These are phyloP conservation scores for Phytophthora sojae DNA, from an alignment of 352 stramenopile species.

Conservation along the genomic window DNA sequence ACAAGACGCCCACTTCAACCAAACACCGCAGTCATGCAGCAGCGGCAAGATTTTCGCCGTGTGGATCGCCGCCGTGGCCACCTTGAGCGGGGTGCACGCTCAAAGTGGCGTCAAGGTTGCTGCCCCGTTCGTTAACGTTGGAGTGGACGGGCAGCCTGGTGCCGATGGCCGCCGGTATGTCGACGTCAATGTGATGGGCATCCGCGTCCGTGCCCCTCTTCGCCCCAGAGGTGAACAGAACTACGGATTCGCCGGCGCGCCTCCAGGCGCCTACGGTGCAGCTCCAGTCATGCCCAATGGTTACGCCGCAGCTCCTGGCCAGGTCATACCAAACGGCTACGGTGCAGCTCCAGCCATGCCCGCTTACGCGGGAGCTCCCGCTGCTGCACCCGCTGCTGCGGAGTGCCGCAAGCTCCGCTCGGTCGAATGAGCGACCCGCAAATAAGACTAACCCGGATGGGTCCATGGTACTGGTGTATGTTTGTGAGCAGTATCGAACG, in stretches of 20 bases:
- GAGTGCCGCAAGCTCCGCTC: neutral
- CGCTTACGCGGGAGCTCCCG: neutral
- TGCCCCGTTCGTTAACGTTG: neutral
- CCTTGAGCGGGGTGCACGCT: conserved; percentile 6
- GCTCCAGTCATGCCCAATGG: too few relatives aligned
- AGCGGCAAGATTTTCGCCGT: conserved; percentile 19
- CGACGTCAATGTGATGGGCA: too few relatives aligned
- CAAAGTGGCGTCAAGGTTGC: conserved; percentile 2
- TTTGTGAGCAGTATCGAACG: neutral
- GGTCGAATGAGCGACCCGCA: neutral
- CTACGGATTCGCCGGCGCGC: too few relatives aligned
- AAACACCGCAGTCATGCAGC: conserved; percentile 10
- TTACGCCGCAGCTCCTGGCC: neutral
- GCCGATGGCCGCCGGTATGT: too few relatives aligned
- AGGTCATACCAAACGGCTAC: neutral
- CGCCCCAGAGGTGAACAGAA: too few relatives aligned
- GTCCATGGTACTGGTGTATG: neutral
- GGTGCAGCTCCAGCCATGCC: neutral
- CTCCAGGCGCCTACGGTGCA: too few relatives aligned
- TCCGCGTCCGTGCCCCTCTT: too few relatives aligned
- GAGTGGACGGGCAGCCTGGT: too few relatives aligned
- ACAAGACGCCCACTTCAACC: too few relatives aligned
- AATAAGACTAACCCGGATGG: neutral
- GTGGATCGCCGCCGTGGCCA: neutral
- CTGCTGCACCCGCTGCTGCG: too few relatives aligned